These are phyloP conservation scores for Polytrichum formosum DNA, from an alignment of 225 moss, liverwort and hornwort genomes.

Conservation along the genomic window DNA sequence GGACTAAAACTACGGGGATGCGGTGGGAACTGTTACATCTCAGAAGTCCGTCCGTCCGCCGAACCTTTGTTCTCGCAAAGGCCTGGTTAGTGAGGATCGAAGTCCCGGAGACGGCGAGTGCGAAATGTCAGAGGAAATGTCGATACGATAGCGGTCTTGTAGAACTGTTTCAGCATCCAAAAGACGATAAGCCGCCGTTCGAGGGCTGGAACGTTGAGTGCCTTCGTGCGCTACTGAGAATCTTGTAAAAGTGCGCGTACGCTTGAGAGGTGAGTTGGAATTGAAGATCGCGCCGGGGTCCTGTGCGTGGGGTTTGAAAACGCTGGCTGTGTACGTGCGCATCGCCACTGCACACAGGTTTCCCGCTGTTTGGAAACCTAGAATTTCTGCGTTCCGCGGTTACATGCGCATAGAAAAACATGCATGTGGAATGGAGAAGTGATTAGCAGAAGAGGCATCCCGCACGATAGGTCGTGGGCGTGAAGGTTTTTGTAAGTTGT, in stretches of 20 bases:
- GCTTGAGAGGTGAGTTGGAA: background rate
- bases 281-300: conserved; percentile 17
- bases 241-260: background rate
- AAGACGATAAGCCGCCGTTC: background rate
- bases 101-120: conserved; percentile 2
- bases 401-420: background rate
- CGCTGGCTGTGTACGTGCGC: background rate
- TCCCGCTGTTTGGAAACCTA: background rate
- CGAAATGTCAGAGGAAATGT: conserved; percentile 4
- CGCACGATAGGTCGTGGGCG: too few relatives aligned
- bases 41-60: background rate
- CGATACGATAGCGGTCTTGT: background rate
- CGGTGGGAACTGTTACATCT: conserved; percentile 6
- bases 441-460: background rate
- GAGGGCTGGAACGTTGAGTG: conserved; percentile 9
- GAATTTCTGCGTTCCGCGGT: background rate
- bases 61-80: conserved; percentile 4
- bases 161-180: background rate
- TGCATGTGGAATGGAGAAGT: background rate
- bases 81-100: conserved; percentile 10
- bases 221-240: background rate
- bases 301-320: background rate
- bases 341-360: conserved; percentile 13
- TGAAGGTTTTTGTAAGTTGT: too few relatives aligned
- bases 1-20: conserved; percentile 6